Evolutionary conservation across 768 basidiomycete species (phyloP).

Genomic region (Amanita pseudoporphyria): DNA sequence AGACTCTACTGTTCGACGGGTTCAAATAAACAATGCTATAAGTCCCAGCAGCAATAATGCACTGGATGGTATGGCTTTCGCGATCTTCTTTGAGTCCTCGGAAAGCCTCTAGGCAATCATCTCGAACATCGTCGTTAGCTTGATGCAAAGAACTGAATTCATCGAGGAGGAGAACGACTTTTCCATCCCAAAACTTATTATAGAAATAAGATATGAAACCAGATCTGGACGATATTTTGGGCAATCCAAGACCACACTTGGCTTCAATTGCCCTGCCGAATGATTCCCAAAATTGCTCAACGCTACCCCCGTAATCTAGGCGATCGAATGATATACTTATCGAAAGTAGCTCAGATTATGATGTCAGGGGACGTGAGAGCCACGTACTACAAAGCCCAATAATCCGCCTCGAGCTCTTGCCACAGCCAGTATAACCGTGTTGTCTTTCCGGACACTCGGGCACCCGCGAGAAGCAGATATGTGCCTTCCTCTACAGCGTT

Average conservation of each 20-base stretch:
- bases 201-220: too few relatives aligned
- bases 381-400: slow-evolving; percentile 8
- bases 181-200: background rate
- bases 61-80: background rate
- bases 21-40: too few relatives aligned
- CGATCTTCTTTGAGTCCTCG: slow-evolving; percentile 6
- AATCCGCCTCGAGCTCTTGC: slow-evolving; percentile 2
- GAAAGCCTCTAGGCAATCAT: slow-evolving; percentile 10
- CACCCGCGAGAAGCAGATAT: too few relatives aligned
- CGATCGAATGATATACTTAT: too few relatives aligned
- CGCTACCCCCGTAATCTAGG: too few relatives aligned
- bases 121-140: background rate
- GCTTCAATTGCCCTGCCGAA: too few relatives aligned
- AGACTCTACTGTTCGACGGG: too few relatives aligned
- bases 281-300: too few relatives aligned
- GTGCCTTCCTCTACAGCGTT: too few relatives aligned
- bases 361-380: background rate
- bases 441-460: too few relatives aligned
- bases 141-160: slow-evolving; percentile 9
- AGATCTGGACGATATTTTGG: too few relatives aligned
- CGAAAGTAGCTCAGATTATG: too few relatives aligned
- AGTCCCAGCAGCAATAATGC: slow-evolving; percentile 9
- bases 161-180: slow-evolving; percentile 11
- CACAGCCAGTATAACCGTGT: slow-evolving; percentile 3
- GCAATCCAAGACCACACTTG: background rate